These are phyloP conservation scores for Pulveroboletus frians DNA, from an alignment of 768 basidiomycete species.

Conservation along the genomic window DNA sequence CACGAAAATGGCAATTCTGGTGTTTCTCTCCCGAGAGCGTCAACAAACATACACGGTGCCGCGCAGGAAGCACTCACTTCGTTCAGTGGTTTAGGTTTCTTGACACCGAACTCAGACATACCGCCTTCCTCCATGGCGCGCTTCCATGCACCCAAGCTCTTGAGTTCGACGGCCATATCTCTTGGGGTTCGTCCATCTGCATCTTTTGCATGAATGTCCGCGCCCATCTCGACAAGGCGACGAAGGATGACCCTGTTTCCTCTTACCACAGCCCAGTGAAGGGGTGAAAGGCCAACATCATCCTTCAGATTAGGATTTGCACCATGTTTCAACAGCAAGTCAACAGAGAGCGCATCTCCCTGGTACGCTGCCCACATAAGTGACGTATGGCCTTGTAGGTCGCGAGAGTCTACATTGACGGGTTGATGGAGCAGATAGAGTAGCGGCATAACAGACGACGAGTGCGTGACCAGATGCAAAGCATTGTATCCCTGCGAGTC, in stretches of 20 bases:
- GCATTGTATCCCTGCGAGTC: slow-evolving; percentile 97
- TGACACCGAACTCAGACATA: slow-evolving; percentile 68
- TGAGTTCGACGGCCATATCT: slow-evolving; percentile 93
- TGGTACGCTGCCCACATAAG: slow-evolving; percentile 99
- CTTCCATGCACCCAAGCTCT: slow-evolving; percentile 86
- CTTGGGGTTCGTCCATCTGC: slow-evolving; percentile 79
- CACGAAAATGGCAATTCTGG: slow-evolving; percentile 71
- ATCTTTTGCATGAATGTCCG: slow-evolving; percentile 76
- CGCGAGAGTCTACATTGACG: slow-evolving; percentile 83
- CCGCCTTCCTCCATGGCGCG: slow-evolving; percentile 86
- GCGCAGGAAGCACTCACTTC: slow-evolving; percentile 46
- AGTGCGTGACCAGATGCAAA: slow-evolving; percentile 92
- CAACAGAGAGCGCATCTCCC: slow-evolving; percentile 93
- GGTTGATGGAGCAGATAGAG: slow-evolving; percentile 91
- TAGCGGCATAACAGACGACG: slow-evolving; percentile 90
- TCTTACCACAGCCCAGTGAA: slow-evolving; percentile 97
- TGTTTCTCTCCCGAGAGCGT: slow-evolving; percentile 55
- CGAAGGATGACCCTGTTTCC: slow-evolving; percentile 88
- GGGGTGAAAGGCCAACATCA: slow-evolving; percentile 75
- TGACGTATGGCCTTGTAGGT: slow-evolving; percentile 88
- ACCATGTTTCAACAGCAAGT: slow-evolving; percentile 81
- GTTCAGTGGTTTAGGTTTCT: slow-evolving; percentile 60
- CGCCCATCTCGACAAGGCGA: slow-evolving; percentile 79
- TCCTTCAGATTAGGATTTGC: slow-evolving; percentile 76
- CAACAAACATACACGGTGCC: neutral